Evolutionary conservation across 192 early-diverging fungal species (phyloP), one percentile per base, ranked within the genome.

Genomic region (Piromyces finnis): DNA sequence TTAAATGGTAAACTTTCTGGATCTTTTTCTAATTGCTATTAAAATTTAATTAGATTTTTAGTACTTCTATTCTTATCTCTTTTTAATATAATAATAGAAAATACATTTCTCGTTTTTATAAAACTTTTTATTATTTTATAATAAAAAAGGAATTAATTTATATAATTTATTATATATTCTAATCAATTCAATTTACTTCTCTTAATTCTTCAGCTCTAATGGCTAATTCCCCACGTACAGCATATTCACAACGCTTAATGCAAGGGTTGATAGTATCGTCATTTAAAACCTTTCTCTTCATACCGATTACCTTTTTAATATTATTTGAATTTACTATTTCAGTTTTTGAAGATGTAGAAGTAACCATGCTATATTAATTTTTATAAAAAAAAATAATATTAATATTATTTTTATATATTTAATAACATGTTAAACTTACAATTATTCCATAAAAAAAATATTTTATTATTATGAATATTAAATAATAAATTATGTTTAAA

Each of bases 201-300:
- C 85, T 79, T 77, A 98, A 89, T 82, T 92, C 89, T 78, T 99
- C 97, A 0, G 96, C 95, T 26, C 93, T 90, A 83, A 99, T 97
- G 26, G 97, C 96, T 35, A 97, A 89, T 81, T 93, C 95, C 36
- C 97, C 97, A 78, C 97, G 92, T 13, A 99, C 96, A 39, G 97
- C 96, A 83, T 99, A 99, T 83, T 98, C 93, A 79, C 94, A 92
- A 28, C 90, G 87, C 81, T 85, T 88, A 80, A 96, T 83, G 29
- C 88, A 86, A 78, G 90, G 89, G 83, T 94, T 93, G 86, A 94
- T 92, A 18, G 87, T 90, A 32, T 93, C 91, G 29, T 87, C 68
- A 26, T 88, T 92, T 77, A 95, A 87, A 28, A 94, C 90, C 82
- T 94, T 94, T 68, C 26, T 68, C 26, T 11, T 68, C 51, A 68